Evolutionary conservation across 345 rosid genomes (phyloP).

Genomic region (Turritis glabra): DNA sequence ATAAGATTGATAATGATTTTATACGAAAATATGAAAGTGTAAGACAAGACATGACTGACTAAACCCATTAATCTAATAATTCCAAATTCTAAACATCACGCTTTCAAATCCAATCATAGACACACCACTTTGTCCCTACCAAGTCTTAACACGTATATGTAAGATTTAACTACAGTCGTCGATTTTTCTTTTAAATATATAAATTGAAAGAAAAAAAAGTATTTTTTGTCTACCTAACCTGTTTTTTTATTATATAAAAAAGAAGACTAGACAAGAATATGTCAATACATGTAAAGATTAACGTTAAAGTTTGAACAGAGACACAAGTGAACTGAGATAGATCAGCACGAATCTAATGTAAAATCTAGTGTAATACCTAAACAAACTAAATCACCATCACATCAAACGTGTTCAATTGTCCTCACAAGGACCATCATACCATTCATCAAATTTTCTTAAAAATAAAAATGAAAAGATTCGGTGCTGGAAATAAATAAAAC

Average conservation of each 20-base stretch:
- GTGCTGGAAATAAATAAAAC: slow-evolving; percentile 21
- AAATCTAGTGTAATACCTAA: slow-evolving; percentile 7
- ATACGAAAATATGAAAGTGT: neutral
- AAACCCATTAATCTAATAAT: slow-evolving; percentile 7
- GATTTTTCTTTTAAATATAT: neutral
- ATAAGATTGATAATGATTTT: neutral
- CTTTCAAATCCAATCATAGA: slow-evolving; percentile 24
- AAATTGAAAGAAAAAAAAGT: neutral
- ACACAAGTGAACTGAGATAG: slow-evolving; percentile 25
- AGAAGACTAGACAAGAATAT: neutral
- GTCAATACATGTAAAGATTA: slow-evolving; percentile 21
- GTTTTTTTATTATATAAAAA: neutral
- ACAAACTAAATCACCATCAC: slow-evolving; percentile 22
- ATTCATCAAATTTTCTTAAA: neutral
- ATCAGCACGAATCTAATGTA: slow-evolving; percentile 22
- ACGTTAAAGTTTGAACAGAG: slow-evolving; percentile 11
- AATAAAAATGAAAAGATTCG: neutral
- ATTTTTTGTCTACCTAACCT: slow-evolving; percentile 24
- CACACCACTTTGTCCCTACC: slow-evolving; percentile 18
- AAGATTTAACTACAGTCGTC: slow-evolving; percentile 25
- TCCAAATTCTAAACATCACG: slow-evolving; percentile 22
- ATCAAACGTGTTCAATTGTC: slow-evolving; percentile 25
- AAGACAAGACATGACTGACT: neutral
- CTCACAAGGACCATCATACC: slow-evolving; percentile 22
- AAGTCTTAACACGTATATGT: slow-evolving; percentile 17